Conservation (phyloP, 371 early-diverging fungal genomes). For the Blakeslea trispora region DNA sequence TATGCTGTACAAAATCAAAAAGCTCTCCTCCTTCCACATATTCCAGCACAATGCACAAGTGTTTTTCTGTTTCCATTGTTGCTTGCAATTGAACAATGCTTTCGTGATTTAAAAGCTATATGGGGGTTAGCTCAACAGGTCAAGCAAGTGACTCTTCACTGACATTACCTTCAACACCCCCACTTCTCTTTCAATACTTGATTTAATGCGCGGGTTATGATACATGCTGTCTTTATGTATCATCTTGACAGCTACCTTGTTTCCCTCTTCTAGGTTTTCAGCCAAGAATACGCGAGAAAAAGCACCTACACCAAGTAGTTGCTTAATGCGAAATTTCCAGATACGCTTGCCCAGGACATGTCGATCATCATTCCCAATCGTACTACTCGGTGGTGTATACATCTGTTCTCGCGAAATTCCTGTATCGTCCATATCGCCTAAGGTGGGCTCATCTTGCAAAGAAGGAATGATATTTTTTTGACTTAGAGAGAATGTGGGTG, state of each 20-base stretch:
- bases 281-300: conserved; percentile 35
- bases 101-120: conserved; percentile 54
- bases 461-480: conserved; percentile 37
- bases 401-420: conserved; percentile 9
- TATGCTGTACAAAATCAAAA: conserved; percentile 38
- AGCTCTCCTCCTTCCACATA: conserved; percentile 31
- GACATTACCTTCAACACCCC: conserved; percentile 28
- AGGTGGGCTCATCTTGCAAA: conserved; percentile 34
- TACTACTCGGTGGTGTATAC: conserved; percentile 8
- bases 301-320: conserved; percentile 31
- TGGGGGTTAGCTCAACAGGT: not conserved
- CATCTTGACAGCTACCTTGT: conserved; percentile 25
- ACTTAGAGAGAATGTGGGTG: conserved; percentile 26
- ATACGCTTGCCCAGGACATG: conserved; percentile 24
- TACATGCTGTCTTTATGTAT: conserved; percentile 26
- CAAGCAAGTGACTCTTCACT: not conserved
- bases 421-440: conserved; percentile 40
- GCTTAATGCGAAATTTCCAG: conserved; percentile 25
- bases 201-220: conserved; percentile 18
- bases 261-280: conserved; percentile 20
- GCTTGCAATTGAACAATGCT: conserved; percentile 68
- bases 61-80: conserved; percentile 59
- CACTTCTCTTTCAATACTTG: conserved; percentile 36
- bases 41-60: conserved; percentile 50
- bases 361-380: conserved; percentile 6